Base-by-base conservation (phyloP, 805 yeast species). In the Wickerhamiella dianesei region DNA sequence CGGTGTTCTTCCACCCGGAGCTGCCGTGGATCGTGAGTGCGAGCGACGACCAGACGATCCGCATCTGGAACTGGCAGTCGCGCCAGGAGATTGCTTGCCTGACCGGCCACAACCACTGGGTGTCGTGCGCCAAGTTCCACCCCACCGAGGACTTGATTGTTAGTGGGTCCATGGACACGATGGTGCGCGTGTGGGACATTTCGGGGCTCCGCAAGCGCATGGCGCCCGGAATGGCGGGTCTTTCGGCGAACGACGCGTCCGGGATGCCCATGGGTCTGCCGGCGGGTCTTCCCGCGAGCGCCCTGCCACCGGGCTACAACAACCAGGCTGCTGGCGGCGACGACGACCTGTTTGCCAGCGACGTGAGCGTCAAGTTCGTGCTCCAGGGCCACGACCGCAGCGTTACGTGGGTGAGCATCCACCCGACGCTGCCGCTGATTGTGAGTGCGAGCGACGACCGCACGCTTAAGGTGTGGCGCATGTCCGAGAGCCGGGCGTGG, bases 41-140 rank as follows among this genome's bases (percentile, higher is more conserved):
- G 51, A 85, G 96, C 41, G 99, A 92, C 66, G 99, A 92, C 71
- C 98, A 92, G 68, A 92, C 99, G 29, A 87, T 94, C 54, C 76
- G 99, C 64, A 89, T 92, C 55, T 92, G 99, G 99, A 94, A 92
- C 69, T 92, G 98, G 98, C 98, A 94, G 71, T 88, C 88, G 64
- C 79, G 98, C 57, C 89, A 87, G 64, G 97, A 92, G 59, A 82
- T 92, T 60, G 97, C 97, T 8, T 86, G 96, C 59, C 70, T 92
- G 56, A 89, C 98, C 5, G 98, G 99, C 52, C 99, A 92, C 66
- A 88, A 86, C 67, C 98, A 92, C 69, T 92, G 94, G 66, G 96
- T 92, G 47, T 85, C 92, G 92, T 83, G 94, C 58, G 97, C 98
- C 2, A 94, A 85, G 65, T 92, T 92, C 75, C 99, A 92, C 64